Conservation (phyloP, 2,329 filamentous ascomycete species). For the Thyridium curvatum region DNA sequence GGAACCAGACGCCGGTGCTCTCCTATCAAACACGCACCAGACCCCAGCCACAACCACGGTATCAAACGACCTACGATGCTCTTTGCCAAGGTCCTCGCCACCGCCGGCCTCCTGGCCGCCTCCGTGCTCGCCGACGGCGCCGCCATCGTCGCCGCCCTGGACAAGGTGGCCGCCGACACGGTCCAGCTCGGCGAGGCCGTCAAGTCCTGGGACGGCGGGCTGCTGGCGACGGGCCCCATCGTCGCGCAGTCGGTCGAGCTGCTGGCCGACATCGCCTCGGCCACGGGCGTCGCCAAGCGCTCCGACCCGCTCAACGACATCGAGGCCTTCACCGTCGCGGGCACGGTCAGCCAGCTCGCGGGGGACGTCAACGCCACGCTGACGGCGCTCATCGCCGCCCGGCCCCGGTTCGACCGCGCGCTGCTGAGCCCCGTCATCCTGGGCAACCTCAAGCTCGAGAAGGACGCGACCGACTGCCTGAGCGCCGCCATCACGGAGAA, state of each 20-base stretch:
- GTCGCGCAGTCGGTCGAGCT: conserved; percentile 28
- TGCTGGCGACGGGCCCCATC: conserved; percentile 33
- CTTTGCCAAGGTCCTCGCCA: conserved; percentile 6
- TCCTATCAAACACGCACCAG: too few relatives aligned
- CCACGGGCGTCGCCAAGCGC: conserved; percentile 25
- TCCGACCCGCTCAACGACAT: conserved; percentile 28
- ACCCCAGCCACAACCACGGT: too few relatives aligned
- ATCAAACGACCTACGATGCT: conserved; percentile 5
- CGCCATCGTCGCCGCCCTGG: conserved; percentile 26
- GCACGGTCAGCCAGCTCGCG: conserved; percentile 26
- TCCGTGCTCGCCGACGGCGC: conserved; percentile 22
- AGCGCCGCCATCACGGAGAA: conserved; percentile 29
- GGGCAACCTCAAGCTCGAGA: conserved; percentile 31
- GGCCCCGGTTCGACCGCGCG: conserved; percentile 36
- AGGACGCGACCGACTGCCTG: conserved; percentile 30
- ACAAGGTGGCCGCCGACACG: conserved; percentile 24
- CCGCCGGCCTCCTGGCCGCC: conserved; percentile 3
- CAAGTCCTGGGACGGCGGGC: conserved; percentile 27
- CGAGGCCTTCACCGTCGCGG: conserved; percentile 31
- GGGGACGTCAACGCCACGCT: conserved; percentile 30
- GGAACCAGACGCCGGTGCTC: too few relatives aligned
- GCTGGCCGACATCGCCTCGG: conserved; percentile 30
- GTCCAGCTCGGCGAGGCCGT: conserved; percentile 14
- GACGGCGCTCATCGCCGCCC: conserved; percentile 27
- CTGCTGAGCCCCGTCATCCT: conserved; percentile 35